Evolutionary conservation across 805 yeast genomes (phyloP).

Genomic region (Saturnispora saitoi): DNA sequence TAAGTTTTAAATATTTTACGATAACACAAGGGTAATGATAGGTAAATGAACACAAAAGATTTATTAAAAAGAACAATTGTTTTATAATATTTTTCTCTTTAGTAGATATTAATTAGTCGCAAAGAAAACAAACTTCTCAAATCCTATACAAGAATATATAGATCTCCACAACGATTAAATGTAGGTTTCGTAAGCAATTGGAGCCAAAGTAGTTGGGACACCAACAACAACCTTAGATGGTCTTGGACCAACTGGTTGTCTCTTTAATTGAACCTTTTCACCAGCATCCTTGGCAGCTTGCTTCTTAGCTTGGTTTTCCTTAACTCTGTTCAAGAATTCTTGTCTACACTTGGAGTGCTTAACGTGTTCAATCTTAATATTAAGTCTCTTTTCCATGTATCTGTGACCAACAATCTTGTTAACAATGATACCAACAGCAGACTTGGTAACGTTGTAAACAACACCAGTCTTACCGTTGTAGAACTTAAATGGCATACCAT

Average conservation of each 20-base stretch:
- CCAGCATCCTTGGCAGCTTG: conserved; percentile 93
- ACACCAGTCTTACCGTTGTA: conserved; percentile 99
- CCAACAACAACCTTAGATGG: conserved; percentile 78
- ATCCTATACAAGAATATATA: conserved; percentile 7
- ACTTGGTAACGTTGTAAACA: conserved; percentile 96
- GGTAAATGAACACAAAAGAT: not conserved
- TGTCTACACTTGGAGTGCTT: conserved; percentile 99
- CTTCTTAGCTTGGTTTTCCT: conserved; percentile 89
- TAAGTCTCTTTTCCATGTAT: conserved; percentile 97
- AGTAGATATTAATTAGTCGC: conserved; percentile 5
- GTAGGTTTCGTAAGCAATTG: conserved; percentile 99
- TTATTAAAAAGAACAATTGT: not conserved
- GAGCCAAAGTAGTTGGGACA: conserved; percentile 94
- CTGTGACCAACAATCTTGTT: conserved; percentile 99
- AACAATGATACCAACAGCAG: conserved; percentile 95
- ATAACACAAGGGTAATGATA: not conserved
- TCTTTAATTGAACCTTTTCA: conserved; percentile 83
- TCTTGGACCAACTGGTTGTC: conserved; percentile 99
- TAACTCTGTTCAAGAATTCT: conserved; percentile 98
- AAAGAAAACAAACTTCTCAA: conserved; percentile 3
- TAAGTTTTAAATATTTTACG: not conserved
- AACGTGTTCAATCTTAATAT: conserved; percentile 97
- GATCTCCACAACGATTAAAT: conserved; percentile 42
- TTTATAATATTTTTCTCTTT: not conserved
- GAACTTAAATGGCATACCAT: conserved; percentile 99